Evolutionary conservation across 23 red algal species (phyloP).

Genomic region (Gracilariopsis chorda): DNA sequence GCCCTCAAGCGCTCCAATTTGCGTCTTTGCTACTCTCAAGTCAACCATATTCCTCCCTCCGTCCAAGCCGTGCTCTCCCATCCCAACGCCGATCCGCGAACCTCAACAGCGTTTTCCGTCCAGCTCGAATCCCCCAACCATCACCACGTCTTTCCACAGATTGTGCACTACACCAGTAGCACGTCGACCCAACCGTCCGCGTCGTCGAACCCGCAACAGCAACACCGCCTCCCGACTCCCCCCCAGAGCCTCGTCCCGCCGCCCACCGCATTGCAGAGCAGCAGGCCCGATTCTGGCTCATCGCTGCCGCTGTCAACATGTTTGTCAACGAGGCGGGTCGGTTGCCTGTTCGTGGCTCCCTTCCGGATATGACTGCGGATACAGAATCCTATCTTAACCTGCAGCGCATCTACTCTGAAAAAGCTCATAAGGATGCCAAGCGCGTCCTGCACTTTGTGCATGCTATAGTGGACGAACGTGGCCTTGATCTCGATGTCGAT

Average conservation of each 20-base stretch:
- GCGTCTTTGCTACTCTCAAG: constrained; percentile 31
- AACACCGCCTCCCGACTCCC: too few relatives aligned
- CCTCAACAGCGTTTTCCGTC: background rate
- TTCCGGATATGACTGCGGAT: constrained; percentile 94
- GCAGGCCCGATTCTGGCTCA: constrained; percentile 55
- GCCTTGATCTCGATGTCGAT: background rate
- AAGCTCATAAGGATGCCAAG: constrained; percentile 56
- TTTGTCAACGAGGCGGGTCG: constrained; percentile 42
- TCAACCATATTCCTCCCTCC: background rate
- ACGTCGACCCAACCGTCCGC: too few relatives aligned
- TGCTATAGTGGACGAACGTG: constrained; percentile 21
- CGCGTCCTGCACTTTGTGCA: constrained; percentile 31
- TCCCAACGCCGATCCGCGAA: background rate
- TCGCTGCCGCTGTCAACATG: constrained; percentile 43
- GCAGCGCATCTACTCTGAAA: constrained; percentile 62
- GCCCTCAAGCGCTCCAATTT: constrained; percentile 61
- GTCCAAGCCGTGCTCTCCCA: background rate
- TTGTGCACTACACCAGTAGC: constrained; percentile 11
- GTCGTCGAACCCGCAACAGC: too few relatives aligned
- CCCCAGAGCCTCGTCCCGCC: background rate
- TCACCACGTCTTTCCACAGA: background rate
- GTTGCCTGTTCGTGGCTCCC: constrained; percentile 46
- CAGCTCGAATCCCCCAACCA: background rate
- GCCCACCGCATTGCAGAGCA: constrained; percentile 11
- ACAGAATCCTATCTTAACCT: constrained; percentile 82